phyloP scores from a whole-genome alignment of 2,329 filamentous ascomycete genomes.

The Cadophora sp. region DNA sequence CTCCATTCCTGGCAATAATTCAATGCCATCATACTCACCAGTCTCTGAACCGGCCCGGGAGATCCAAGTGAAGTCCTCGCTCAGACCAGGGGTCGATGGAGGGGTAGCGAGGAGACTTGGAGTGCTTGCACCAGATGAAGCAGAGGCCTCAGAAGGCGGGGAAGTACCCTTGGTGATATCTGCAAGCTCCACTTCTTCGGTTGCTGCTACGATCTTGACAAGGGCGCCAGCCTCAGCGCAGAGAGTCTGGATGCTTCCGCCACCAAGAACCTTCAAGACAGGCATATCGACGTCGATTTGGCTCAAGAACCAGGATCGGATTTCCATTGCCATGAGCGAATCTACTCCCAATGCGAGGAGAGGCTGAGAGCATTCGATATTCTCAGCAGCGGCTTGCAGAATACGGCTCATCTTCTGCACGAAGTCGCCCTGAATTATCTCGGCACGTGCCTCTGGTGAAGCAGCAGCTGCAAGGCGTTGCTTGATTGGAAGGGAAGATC shows the following conservation, averaged over 20 bases:
- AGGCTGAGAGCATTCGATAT: constrained; percentile 11
- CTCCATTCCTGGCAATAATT: constrained; percentile 19
- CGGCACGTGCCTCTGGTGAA: constrained; percentile 16
- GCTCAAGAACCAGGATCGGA: constrained; percentile 55
- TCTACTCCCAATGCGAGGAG: constrained; percentile 46
- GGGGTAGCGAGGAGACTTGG: constrained; percentile 18
- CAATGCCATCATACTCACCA: constrained; percentile 23
- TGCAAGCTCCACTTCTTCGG: background rate
- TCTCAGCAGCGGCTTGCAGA: constrained; percentile 45
- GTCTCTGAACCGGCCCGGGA: constrained; percentile 18
- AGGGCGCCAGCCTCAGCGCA: constrained; percentile 23
- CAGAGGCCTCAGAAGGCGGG: constrained; percentile 22
- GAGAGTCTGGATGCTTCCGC: constrained; percentile 24
- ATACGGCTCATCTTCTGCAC: constrained; percentile 35
- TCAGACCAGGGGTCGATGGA: constrained; percentile 22
- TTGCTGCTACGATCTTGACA: constrained; percentile 19
- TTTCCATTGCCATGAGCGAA: constrained; percentile 31
- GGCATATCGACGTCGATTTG: constrained; percentile 46
- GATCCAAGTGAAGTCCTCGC: constrained; percentile 24
- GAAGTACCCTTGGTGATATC: constrained; percentile 13
- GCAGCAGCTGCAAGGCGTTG: constrained; percentile 20
- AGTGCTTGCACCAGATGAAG: constrained; percentile 20
- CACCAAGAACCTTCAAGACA: constrained; percentile 31
- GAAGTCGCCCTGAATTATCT: constrained; percentile 24
- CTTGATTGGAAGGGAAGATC: constrained; percentile 33